phyloP scores from a whole-genome alignment of 163 green algal species.

The Coccomyxa subellipsoidea region DNA sequence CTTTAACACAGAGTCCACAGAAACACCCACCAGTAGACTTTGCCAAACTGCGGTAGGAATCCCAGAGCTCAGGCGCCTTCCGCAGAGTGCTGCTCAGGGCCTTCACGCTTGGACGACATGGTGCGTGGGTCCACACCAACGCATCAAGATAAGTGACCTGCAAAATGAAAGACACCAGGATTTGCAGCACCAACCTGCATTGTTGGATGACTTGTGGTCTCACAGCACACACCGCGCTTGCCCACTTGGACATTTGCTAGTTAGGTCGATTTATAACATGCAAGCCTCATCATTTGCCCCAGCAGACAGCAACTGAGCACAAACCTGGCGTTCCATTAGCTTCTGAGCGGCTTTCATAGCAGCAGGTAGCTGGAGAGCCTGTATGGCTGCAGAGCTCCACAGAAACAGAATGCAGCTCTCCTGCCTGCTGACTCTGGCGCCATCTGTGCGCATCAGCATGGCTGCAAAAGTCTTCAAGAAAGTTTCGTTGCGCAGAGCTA shows the following conservation, averaged over 20 bases:
- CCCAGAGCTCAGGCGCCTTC: slow-evolving; percentile 26
- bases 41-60: slow-evolving; percentile 28
- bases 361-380: slow-evolving; percentile 38
- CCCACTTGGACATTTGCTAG: not conserved
- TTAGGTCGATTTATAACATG: no score
- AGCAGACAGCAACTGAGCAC: not conserved
- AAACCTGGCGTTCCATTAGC: slow-evolving; percentile 56
- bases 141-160: slow-evolving; percentile 40
- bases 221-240: no score
- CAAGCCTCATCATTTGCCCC: not conserved
- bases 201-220: not conserved
- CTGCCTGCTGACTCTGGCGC: slow-evolving; percentile 11
- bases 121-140: slow-evolving; percentile 18
- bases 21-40: slow-evolving; percentile 21
- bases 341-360: slow-evolving; percentile 64
- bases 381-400: slow-evolving; percentile 52
- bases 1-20: not conserved
- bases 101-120: not conserved
- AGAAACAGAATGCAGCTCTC: slow-evolving; percentile 47
- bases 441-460: slow-evolving; percentile 42
- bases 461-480: slow-evolving; percentile 64
- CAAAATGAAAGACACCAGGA: not conserved
- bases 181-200: not conserved
- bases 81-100: slow-evolving; percentile 7
- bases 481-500: slow-evolving; percentile 25